Evolutionary conservation across 805 yeast species (phyloP).

Genomic region (Barnettozyma sucrosica): DNA sequence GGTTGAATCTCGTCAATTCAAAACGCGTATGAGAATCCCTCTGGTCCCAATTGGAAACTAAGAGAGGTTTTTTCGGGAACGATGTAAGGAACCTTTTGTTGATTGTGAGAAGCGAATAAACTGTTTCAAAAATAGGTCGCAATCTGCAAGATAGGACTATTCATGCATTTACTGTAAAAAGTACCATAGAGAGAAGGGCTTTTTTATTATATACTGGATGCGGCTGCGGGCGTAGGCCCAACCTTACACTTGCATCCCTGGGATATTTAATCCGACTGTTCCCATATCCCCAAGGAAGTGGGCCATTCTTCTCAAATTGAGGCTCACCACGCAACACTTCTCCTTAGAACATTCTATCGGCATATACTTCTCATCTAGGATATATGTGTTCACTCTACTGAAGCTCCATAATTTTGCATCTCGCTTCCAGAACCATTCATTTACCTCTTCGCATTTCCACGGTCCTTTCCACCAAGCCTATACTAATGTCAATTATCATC

Average conservation of each 20-base stretch:
- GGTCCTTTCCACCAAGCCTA: neutral
- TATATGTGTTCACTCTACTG: neutral
- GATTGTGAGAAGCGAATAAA: no score
- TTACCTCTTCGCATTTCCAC: neutral
- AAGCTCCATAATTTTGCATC: neutral
- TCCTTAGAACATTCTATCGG: neutral
- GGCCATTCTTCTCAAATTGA: neutral
- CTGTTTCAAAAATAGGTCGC: neutral
- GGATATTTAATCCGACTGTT: neutral
- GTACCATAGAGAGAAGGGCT: neutral
- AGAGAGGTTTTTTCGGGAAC: no score
- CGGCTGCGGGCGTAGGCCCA: neutral
- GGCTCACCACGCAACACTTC: neutral
- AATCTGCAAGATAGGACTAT: neutral
- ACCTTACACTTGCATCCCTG: neutral
- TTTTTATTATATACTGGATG: neutral
- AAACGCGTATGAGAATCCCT: no score
- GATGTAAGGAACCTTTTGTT: no score
- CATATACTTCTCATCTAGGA: neutral
- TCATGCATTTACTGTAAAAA: neutral
- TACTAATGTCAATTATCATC: neutral
- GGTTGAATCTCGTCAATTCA: no score
- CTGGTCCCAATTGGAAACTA: no score
- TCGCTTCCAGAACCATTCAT: neutral
- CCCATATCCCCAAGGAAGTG: neutral